Evolutionary conservation across 2,329 filamentous ascomycete genomes (phyloP), one percentile per base, ranked within the genome.

Genomic region (Diaporthe ilicicola): DNA sequence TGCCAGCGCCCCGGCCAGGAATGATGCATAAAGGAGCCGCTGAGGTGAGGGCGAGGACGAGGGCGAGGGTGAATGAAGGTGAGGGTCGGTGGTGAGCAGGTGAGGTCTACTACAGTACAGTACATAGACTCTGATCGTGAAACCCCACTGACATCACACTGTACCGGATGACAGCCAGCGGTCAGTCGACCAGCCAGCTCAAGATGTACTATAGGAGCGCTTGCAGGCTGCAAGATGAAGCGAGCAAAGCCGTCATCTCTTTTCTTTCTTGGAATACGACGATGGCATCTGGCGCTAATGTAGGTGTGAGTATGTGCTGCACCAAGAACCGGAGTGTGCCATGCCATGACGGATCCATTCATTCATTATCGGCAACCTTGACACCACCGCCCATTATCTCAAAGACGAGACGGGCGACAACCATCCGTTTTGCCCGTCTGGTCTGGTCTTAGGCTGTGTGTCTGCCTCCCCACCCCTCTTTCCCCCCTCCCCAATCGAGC

Each of bases 111-210:
- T 61, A 39, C 34, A 44, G 37, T 8, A 15, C 32, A 9, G 32
- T 22, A 32, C 24, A 24, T 32, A 15, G 39, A 29, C 62, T 39
- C 22, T 24, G n/a, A 65, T 51, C 34, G 46, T 27, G 32, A 39
- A 65, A 42, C 46, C 32, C 61, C 46, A 67, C 64, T 54, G 29
- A 51, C 62, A 53, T 67, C 50, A 54, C 61, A 51, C 44, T 50
- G 48, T 66, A 22, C 62, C 37, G 15, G 32, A 54, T 5, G 22
- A n/a, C 12, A n/a, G 17, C 32, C 34, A 44, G 17, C 61, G 24
- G 42, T n/a, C 27, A 15, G 15, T 9, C 3, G n/a, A 64, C 19
- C 46, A 42, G 13, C 50, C 37, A 29, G 6, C 32, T 27, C 19
- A 50, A 12, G 12, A 2, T 1, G 17, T 39, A 19, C 17, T 29